Evolutionary conservation across 2,329 filamentous ascomycete genomes (phyloP), one percentile per base, ranked within the genome.

Genomic region (Paraconiothyrium sp.): DNA sequence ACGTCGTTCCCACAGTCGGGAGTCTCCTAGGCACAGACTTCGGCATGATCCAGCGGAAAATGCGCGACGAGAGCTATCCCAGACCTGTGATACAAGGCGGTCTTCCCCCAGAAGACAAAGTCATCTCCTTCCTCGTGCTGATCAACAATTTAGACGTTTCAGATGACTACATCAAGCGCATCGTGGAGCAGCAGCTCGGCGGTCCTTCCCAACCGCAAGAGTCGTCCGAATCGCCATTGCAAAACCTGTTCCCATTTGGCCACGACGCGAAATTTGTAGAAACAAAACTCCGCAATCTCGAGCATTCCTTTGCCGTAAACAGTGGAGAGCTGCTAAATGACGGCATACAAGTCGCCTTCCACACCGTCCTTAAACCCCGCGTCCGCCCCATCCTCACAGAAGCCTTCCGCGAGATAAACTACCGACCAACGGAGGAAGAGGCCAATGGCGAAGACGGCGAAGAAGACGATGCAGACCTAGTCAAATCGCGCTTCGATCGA

Each of bases 111-210:
- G 95, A 99, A 77, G 89, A 93, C 70, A 92, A 90, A 69, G 91
- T 97, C 66, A 88, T 98, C 55, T 85, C 91, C 4, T 99, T 99
- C 77, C 88, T 97, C 16, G 90, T 98, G 24, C 86, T 97, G 50
- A 93, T 97, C 79, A 99, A 99, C 84, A 97, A 94, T 76, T 88
- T 99, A 30, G 94, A 99, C 76, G 88, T 97, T 62, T 90, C 93
- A 10, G 92, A 92, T 64, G 93, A 97, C 74, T 99, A 99, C 78
- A 87, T 97, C 54, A 87, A 88, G 16, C 91, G 94, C 58, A 97
- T 99, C 68, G 90, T 98, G 48, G 85, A 86, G 35, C 85, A 88
- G 37, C 88, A 90, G 51, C 82, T 94, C 30, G 83, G 77, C 20
- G 67, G 63, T 5, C 57, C 62, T 11, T 81, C 82, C 37, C 79